These are phyloP conservation scores for Salicornia ramosissima DNA, from an alignment of 148 eudicot species.

Conservation along the genomic window DNA sequence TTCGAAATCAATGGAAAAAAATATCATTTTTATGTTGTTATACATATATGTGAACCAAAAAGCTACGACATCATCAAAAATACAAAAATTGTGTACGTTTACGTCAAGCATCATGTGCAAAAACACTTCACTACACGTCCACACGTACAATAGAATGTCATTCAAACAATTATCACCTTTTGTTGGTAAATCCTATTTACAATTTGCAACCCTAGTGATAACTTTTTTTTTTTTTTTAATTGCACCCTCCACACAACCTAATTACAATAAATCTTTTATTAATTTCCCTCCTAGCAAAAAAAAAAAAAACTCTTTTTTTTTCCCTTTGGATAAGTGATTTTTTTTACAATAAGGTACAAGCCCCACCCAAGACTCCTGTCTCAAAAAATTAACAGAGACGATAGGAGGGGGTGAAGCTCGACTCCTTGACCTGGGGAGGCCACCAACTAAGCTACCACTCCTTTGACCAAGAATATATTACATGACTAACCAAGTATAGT, in stretches of 20 bases:
- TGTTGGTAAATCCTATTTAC: conserved; percentile 10
- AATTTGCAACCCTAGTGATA: conserved; percentile 4
- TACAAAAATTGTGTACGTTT: not conserved
- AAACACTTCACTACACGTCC: not conserved
- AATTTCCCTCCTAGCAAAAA: not conserved
- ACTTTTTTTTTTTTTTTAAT: no score
- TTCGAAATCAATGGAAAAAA: not conserved
- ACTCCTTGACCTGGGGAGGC: no score
- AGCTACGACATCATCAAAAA: not conserved
- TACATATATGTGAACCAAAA: not conserved
- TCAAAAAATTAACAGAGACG: no score
- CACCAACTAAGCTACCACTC: no score
- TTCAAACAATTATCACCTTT: conserved; percentile 9
- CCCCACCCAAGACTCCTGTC: no score
- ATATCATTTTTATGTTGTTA: no score
- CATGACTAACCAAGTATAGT: not conserved
- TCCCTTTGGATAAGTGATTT: no score
- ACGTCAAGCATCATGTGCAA: not conserved
- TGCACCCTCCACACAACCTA: not conserved
- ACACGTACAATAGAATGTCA: not conserved
- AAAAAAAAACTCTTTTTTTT: not conserved
- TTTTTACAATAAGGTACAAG: no score
- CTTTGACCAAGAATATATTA: not conserved
- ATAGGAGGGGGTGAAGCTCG: no score
- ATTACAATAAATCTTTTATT: not conserved